Evolutionary conservation across 441 rosid genomes (phyloP).

Genomic region (Populus hybrid): DNA sequence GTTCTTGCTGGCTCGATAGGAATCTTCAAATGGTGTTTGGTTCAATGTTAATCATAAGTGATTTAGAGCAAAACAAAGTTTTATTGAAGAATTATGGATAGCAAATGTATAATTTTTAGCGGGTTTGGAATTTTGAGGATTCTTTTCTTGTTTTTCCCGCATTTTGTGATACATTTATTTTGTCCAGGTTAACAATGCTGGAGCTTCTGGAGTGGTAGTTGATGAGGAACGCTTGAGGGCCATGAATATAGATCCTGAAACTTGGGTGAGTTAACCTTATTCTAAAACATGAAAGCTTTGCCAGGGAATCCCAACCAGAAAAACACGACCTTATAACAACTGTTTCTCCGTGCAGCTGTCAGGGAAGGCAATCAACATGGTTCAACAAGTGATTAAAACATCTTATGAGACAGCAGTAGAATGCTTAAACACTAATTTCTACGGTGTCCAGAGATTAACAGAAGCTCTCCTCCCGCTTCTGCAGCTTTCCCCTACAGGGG

Average conservation of each 20-base stretch:
- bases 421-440: slow-evolving; percentile 53
- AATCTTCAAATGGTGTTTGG: not conserved
- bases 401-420: slow-evolving; percentile 38
- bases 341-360: slow-evolving; percentile 33
- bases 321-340: not conserved
- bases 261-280: slow-evolving; percentile 31
- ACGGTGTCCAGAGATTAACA: slow-evolving; percentile 38
- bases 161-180: not conserved
- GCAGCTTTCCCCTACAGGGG: slow-evolving; percentile 41
- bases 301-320: not conserved
- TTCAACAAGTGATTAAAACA: slow-evolving; percentile 31
- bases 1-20: not conserved
- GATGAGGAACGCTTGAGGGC: slow-evolving; percentile 36
- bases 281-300: not conserved
- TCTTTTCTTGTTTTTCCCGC: not conserved
- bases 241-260: slow-evolving; percentile 34
- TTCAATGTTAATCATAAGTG: not conserved
- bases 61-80: not conserved
- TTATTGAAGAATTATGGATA: not conserved
- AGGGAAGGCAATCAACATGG: slow-evolving; percentile 28
- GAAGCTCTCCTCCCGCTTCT: slow-evolving; percentile 48
- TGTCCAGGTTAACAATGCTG: slow-evolving; percentile 52
- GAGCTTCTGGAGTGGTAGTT: slow-evolving; percentile 31
- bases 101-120: not conserved
- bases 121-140: not conserved